Evolutionary conservation across 2,329 filamentous ascomycete species (phyloP).

Genomic region (Aspergillus fumigatus): DNA sequence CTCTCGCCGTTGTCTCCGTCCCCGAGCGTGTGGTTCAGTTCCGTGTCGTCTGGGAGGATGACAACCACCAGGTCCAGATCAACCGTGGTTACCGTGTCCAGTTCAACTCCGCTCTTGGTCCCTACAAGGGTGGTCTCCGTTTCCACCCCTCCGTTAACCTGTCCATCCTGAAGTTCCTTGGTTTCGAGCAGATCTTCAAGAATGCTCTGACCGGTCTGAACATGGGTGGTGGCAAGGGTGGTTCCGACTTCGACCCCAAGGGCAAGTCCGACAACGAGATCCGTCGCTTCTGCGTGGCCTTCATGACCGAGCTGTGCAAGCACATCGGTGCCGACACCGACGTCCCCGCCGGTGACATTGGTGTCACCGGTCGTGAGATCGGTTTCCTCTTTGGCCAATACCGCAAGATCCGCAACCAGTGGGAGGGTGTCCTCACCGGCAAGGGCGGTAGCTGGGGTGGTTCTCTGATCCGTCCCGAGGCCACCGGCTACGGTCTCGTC

Average conservation of each 20-base stretch:
- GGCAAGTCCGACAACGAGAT: conserved; percentile 97
- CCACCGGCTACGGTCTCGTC: conserved; percentile 91
- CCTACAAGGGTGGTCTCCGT: conserved; percentile 95
- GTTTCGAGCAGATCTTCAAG: conserved; percentile 99
- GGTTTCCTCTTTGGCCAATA: conserved; percentile 95
- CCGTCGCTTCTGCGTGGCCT: conserved; percentile 90
- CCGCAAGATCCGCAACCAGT: conserved; percentile 80
- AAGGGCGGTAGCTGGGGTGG: conserved; percentile 95
- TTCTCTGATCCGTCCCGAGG: conserved; percentile 89
- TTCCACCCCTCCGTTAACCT: conserved; percentile 73
- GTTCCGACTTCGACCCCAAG: conserved; percentile 98
- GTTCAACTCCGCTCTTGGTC: conserved; percentile 96
- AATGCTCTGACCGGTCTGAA: conserved; percentile 93
- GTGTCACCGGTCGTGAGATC: conserved; percentile 86
- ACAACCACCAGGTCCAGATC: conserved; percentile 78
- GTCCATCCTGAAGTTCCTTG: conserved; percentile 85
- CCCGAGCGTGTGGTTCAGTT: conserved; percentile 97
- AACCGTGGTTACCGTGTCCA: conserved; percentile 96
- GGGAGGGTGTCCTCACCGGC: conserved; percentile 93
- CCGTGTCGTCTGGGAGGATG: conserved; percentile 94
- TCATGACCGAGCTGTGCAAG: conserved; percentile 93
- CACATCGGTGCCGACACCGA: conserved; percentile 97
- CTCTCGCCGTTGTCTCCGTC: conserved; percentile 79
- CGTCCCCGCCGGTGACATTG: conserved; percentile 95
- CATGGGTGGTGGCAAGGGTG: conserved; percentile 98